These are phyloP conservation scores for Pinus albicaulis DNA, from an alignment of 75 land plant species.

Conservation along the genomic window DNA sequence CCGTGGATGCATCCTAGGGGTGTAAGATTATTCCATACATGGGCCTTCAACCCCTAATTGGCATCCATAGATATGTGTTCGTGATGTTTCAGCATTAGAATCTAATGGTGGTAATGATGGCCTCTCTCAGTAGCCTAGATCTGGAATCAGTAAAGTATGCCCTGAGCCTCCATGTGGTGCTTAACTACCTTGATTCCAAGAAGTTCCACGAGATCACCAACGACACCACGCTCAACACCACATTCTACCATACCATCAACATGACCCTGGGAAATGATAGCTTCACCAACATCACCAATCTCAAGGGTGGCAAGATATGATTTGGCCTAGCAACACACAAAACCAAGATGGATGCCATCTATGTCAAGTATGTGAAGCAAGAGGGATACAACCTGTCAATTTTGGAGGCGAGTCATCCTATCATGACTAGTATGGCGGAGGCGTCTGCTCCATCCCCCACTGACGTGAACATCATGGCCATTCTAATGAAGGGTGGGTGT, in stretches of 20 bases:
- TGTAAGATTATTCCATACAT: too few species aligned
- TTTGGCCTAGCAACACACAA: constrained; percentile 32
- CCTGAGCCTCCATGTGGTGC: constrained; percentile 61
- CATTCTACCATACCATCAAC: constrained; percentile 72
- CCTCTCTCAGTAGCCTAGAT: constrained; percentile 22
- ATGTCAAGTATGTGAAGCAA: constrained; percentile 45
- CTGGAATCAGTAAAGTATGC: constrained; percentile 36
- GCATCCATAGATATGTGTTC: too few species aligned
- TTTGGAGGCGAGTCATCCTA: constrained; percentile 39
- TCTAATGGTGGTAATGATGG: too few species aligned
- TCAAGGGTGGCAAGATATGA: constrained; percentile 38
- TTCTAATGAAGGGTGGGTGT: constrained; percentile 39
- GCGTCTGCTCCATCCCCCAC: constrained; percentile 38
- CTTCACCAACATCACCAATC: constrained; percentile 74
- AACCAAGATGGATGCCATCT: constrained; percentile 17
- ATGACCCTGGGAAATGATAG: constrained; percentile 58
- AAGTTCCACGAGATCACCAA: constrained; percentile 65
- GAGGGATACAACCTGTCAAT: constrained; percentile 63
- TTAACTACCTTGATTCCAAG: constrained; percentile 64
- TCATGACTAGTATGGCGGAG: constrained; percentile 33
- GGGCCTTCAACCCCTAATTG: too few species aligned
- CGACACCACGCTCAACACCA: constrained; percentile 46
- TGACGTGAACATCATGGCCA: constrained; percentile 24
- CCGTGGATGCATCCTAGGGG: too few species aligned
- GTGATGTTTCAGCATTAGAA: too few species aligned